These are phyloP conservation scores for Herpomyces periplanetae DNA, from an alignment of 2,329 filamentous ascomycete species.

Conservation along the genomic window DNA sequence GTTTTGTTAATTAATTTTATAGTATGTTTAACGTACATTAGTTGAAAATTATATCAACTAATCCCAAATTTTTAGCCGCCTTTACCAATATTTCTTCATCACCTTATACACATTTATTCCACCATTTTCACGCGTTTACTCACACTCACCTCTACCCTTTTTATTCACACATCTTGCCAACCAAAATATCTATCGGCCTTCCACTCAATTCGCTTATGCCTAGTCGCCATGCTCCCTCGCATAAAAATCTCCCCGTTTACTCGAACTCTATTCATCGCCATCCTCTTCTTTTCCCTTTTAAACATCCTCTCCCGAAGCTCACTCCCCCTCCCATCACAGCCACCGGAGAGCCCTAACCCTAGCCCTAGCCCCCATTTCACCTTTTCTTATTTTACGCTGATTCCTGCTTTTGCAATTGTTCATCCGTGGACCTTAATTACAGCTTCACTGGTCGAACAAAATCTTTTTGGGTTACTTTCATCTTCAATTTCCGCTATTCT, in stretches of 20 bases:
- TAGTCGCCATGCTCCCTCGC: conserved; percentile 23
- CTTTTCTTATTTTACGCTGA: conserved; percentile 50
- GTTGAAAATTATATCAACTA: too few relatives aligned
- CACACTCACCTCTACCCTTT: too few relatives aligned
- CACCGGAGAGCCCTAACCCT: conserved; percentile 7
- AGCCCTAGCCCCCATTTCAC: conserved; percentile 19
- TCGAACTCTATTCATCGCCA: conserved; percentile 30
- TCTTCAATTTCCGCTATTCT: conserved; percentile 47
- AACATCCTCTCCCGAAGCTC: conserved; percentile 32
- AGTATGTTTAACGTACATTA: too few relatives aligned
- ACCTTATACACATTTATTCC: too few relatives aligned
- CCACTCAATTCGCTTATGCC: too few relatives aligned
- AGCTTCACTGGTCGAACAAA: conserved; percentile 61
- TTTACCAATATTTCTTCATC: too few relatives aligned
- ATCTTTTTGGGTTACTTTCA: conserved; percentile 45
- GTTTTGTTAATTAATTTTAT: too few relatives aligned
- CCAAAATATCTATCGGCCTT: too few relatives aligned
- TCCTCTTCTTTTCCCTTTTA: conserved; percentile 38
- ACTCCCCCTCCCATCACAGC: conserved; percentile 5
- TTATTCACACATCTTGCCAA: too few relatives aligned
- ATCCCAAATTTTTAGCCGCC: too few relatives aligned
- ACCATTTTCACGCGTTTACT: too few relatives aligned
- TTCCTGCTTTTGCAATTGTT: conserved; percentile 40
- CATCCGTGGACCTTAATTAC: conserved; percentile 81
- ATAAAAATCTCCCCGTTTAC: conserved; percentile 79